Evolutionary conservation across 2,329 filamentous ascomycete species (phyloP).

Genomic region (Diplodia seriata): DNA sequence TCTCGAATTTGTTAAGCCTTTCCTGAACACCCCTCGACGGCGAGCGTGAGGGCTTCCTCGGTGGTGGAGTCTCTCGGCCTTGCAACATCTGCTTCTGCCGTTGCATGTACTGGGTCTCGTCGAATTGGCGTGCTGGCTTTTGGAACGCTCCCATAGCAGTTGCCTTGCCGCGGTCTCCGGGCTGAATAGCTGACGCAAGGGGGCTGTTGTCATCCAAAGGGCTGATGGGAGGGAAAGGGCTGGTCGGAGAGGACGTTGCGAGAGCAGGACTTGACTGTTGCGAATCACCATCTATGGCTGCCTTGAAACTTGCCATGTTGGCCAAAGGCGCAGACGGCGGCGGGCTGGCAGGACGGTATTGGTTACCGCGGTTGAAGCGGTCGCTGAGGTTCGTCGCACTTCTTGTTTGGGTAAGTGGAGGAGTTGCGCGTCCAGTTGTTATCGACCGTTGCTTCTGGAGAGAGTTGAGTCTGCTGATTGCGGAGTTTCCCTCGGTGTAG

Average conservation of each 20-base stretch:
- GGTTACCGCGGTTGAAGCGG: constrained; percentile 51
- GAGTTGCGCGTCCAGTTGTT: constrained; percentile 59
- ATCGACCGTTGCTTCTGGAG: constrained; percentile 65
- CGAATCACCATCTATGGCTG: constrained; percentile 42
- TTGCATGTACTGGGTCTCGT: constrained; percentile 84
- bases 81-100: constrained; percentile 82
- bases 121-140: constrained; percentile 77
- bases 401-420: constrained; percentile 53
- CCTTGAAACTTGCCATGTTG: constrained; percentile 26
- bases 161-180: constrained; percentile 80
- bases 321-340: constrained; percentile 43
- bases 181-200: constrained; percentile 69
- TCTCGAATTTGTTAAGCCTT: constrained; percentile 47
- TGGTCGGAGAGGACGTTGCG: constrained; percentile 38
- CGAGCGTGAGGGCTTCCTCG: constrained; percentile 29
- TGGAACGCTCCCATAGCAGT: constrained; percentile 76
- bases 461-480: constrained; percentile 80
- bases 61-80: constrained; percentile 68
- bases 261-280: constrained; percentile 50
- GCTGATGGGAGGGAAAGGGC: constrained; percentile 66
- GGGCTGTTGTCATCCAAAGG: constrained; percentile 72
- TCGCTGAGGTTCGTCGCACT: constrained; percentile 58
- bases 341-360: constrained; percentile 55
- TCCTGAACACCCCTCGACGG: constrained; percentile 38
- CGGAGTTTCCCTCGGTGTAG: constrained; percentile 80